Conservation (phyloP, 202 grass and related monocot species). For the Tripidium arundinaceum region DNA sequence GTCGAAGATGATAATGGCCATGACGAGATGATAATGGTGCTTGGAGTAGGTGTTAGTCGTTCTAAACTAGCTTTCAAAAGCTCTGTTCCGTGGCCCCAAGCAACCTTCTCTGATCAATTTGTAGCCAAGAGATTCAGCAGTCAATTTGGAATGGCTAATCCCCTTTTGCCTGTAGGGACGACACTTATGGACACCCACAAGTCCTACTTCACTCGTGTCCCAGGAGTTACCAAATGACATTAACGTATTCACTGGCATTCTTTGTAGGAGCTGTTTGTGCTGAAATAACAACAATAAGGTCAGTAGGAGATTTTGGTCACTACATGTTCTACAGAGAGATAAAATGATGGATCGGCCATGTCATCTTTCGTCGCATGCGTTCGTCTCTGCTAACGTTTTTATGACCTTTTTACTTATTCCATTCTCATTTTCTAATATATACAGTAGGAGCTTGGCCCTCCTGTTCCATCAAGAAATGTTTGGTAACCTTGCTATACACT, state of each 20-base stretch:
- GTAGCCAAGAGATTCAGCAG: background rate
- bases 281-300: background rate
- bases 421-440: background rate
- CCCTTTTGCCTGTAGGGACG: background rate
- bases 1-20: background rate
- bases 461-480: background rate
- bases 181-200: background rate
- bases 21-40: background rate
- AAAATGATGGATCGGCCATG: constrained; percentile 19
- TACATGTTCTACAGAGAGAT: background rate
- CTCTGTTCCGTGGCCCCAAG: background rate
- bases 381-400: background rate
- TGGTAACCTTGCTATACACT: constrained; percentile 5
- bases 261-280: background rate
- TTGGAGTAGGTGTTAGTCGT: background rate
- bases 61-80: constrained; percentile 31
- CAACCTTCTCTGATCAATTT: background rate
- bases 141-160: constrained; percentile 4
- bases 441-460: no score
- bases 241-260: background rate
- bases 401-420: background rate
- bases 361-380: constrained; percentile 14
- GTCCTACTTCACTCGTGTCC: constrained; percentile 15
- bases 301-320: background rate
- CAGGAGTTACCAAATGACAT: background rate